Conservation (phyloP, 2,329 filamentous ascomycete genomes). For the Pezicula carpinea region DNA sequence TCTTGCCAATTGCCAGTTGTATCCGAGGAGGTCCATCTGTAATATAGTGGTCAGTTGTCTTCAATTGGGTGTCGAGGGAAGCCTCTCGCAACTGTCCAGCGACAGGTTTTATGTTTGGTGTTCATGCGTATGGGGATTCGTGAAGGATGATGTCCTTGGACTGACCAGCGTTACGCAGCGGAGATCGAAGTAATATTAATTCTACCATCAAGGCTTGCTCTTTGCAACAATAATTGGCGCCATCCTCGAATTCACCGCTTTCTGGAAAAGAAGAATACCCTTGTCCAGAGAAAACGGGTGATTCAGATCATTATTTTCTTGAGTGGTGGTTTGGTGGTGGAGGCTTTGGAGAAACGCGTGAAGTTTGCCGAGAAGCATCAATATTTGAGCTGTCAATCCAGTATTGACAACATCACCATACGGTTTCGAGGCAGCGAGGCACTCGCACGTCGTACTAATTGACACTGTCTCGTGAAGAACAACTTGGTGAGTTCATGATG, state of each 20-base stretch:
- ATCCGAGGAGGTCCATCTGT: slow-evolving; percentile 19
- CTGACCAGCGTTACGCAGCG: too few relatives aligned
- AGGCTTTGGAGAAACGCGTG: neutral
- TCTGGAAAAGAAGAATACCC: too few relatives aligned
- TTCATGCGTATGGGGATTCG: neutral
- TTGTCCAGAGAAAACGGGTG: too few relatives aligned
- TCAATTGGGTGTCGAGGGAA: slow-evolving; percentile 18
- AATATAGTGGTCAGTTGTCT: slow-evolving; percentile 28
- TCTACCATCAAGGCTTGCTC: too few relatives aligned
- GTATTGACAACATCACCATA: neutral
- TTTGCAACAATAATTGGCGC: too few relatives aligned
- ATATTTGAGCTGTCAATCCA: neutral
- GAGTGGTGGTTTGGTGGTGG: too few relatives aligned
- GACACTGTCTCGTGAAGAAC: neutral
- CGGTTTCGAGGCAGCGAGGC: neutral
- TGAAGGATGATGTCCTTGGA: too few relatives aligned
- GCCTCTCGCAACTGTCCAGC: slow-evolving; percentile 9
- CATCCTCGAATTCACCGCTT: too few relatives aligned
- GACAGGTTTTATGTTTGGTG: slow-evolving; percentile 2
- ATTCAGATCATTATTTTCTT: too few relatives aligned
- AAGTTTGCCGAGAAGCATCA: neutral
- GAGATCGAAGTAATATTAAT: too few relatives aligned
- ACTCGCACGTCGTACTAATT: neutral
- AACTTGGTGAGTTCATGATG: neutral
- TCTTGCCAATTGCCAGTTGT: slow-evolving; percentile 15